These are phyloP conservation scores for Apophysomyces variabilis DNA, from an alignment of 371 early-diverging fungal genomes.

Conservation along the genomic window DNA sequence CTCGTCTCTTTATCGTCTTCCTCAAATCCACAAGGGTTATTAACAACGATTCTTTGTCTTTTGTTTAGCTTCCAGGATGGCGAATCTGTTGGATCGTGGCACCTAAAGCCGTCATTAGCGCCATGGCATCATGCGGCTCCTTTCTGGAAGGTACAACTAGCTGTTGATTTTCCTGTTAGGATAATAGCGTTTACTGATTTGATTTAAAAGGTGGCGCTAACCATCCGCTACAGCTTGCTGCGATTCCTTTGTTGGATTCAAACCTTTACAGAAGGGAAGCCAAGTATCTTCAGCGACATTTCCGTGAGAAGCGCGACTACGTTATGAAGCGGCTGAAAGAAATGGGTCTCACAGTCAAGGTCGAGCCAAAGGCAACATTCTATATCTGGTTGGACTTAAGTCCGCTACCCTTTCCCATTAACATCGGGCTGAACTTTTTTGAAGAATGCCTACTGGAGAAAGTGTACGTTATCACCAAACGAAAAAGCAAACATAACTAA, in stretches of 20 bases:
- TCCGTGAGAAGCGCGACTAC: constrained; percentile 48
- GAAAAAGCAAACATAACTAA: too few relatives aligned
- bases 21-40: too few relatives aligned
- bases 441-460: constrained; percentile 57
- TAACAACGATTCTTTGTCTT: neutral
- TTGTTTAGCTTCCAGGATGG: constrained; percentile 57
- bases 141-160: constrained; percentile 47
- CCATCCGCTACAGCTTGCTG: constrained; percentile 53
- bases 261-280: constrained; percentile 42
- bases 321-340: constrained; percentile 39
- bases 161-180: neutral
- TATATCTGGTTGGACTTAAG: constrained; percentile 57
- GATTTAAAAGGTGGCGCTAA: constrained; percentile 43
- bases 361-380: constrained; percentile 54
- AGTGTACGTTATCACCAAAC: constrained; percentile 33
- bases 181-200: neutral
- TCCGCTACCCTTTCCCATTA: constrained; percentile 49
- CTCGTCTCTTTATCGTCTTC: too few relatives aligned
- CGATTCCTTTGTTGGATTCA: constrained; percentile 53
- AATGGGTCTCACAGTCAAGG: constrained; percentile 41
- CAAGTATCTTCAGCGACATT: constrained; percentile 48
- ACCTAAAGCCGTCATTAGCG: constrained; percentile 50
- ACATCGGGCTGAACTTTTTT: constrained; percentile 54
- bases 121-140: constrained; percentile 52
- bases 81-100: constrained; percentile 60